These are phyloP conservation scores for Colletotrichum eleusines DNA, from an alignment of 2,329 filamentous ascomycete species.

Conservation along the genomic window DNA sequence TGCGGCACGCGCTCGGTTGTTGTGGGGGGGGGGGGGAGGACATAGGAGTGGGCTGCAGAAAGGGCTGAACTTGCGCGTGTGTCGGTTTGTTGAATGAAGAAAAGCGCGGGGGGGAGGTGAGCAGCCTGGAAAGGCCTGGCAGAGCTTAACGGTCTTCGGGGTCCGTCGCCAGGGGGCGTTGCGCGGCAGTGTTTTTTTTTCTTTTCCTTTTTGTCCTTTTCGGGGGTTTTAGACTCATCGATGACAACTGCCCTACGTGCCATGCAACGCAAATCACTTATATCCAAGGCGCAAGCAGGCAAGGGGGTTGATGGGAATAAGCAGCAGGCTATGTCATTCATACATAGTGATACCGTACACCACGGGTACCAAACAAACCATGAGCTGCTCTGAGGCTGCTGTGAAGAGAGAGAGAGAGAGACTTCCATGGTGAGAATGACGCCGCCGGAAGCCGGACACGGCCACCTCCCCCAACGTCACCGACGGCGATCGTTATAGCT, in stretches of 20 bases:
- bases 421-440: conserved; percentile 2
- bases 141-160: conserved; percentile 25
- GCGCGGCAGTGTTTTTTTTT: no score
- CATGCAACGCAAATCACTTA: not conserved
- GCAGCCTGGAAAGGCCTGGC: conserved; percentile 27
- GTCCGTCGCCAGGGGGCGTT: not conserved
- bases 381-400: conserved; percentile 9
- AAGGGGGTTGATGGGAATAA: no score
- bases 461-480: conserved; percentile 21
- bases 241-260: not conserved
- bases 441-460: no score
- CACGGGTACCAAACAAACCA: no score
- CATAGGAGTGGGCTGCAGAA: not conserved
- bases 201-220: not conserved
- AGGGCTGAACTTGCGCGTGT: not conserved
- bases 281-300: no score
- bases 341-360: not conserved
- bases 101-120: no score
- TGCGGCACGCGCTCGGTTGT: no score
- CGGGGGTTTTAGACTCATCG: not conserved
- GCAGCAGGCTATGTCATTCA: conserved; percentile 3
- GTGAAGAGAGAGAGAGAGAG: conserved; percentile 9
- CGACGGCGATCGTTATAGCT: conserved; percentile 16
- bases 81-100: conserved; percentile 34
- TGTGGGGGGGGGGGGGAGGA: no score